Conservation (phyloP, 371 early-diverging fungal species). For the Mucor piriformis region DNA sequence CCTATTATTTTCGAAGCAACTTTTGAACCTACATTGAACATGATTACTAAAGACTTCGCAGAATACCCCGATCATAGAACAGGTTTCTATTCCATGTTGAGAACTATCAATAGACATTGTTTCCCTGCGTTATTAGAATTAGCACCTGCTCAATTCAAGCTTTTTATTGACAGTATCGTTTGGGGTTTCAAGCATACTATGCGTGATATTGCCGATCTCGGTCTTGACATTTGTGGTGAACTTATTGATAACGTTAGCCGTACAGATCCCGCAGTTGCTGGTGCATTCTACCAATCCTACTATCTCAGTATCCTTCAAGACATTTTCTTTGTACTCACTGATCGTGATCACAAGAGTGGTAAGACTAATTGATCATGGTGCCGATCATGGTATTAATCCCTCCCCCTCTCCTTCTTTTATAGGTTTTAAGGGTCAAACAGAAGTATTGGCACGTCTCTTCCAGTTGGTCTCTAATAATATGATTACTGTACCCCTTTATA, state of each 20-base stretch:
- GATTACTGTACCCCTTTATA: constrained; percentile 84
- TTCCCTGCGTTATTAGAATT: constrained; percentile 88
- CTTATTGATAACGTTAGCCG: constrained; percentile 79
- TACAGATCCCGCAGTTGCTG: constrained; percentile 77
- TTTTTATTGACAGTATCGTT: constrained; percentile 89
- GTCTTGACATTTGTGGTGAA: constrained; percentile 84
- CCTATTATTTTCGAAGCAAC: constrained; percentile 87
- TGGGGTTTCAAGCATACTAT: constrained; percentile 99
- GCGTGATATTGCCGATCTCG: constrained; percentile 95
- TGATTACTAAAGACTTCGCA: constrained; percentile 97
- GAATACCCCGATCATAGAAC: constrained; percentile 97
- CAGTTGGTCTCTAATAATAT: constrained; percentile 78
- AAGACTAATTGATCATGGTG: constrained; percentile 19
- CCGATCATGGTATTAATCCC: background rate
- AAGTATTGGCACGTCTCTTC: constrained; percentile 89
- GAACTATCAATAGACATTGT: constrained; percentile 85
- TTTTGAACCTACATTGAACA: constrained; percentile 93
- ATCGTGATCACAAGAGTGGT: constrained; percentile 97
- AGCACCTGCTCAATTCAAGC: constrained; percentile 84
- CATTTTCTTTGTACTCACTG: constrained; percentile 95
- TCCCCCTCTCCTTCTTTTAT: too few species aligned
- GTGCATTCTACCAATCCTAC: constrained; percentile 89
- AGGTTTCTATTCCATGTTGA: constrained; percentile 90
- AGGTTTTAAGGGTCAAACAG: constrained; percentile 87
- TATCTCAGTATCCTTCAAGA: constrained; percentile 90